These are phyloP conservation scores for Graphium sp. DNA, from an alignment of 2,329 filamentous ascomycete species.

Conservation along the genomic window DNA sequence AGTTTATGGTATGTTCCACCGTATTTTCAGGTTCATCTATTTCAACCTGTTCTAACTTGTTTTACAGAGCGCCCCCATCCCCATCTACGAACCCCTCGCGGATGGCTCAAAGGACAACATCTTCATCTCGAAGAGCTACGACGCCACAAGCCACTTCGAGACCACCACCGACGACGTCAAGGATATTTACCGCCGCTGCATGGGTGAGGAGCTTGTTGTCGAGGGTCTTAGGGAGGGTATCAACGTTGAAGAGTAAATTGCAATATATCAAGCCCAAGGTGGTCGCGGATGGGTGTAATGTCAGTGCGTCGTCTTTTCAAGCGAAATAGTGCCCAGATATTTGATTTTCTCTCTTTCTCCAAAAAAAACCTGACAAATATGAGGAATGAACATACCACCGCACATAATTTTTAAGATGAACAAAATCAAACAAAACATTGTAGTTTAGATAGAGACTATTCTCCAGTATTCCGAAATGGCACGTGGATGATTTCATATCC, in stretches of 20 bases:
- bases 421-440: conserved; percentile 2
- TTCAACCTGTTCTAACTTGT: not conserved
- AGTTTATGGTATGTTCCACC: conserved; percentile 57
- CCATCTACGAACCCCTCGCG: conserved; percentile 80
- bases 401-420: not conserved
- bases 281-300: not conserved
- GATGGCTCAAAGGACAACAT: conserved; percentile 76
- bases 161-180: conserved; percentile 79
- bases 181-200: conserved; percentile 76
- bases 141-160: conserved; percentile 96
- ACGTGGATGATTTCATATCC: no score
- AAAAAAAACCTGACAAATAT: conserved; percentile 16
- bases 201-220: conserved; percentile 73
- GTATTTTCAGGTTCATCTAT: not conserved
- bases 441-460: conserved; percentile 3
- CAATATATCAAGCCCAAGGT: not conserved
- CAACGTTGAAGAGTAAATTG: conserved; percentile 43
- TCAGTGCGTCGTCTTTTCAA: no score
- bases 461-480: no score
- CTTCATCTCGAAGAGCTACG: conserved; percentile 97
- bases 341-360: conserved; percentile 4
- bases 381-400: conserved; percentile 4
- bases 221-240: conserved; percentile 72
- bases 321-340: not conserved
- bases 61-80: conserved; percentile 58